Conservation (phyloP, 2,329 filamentous ascomycete genomes). For the Sporothrix curviconia region DNA sequence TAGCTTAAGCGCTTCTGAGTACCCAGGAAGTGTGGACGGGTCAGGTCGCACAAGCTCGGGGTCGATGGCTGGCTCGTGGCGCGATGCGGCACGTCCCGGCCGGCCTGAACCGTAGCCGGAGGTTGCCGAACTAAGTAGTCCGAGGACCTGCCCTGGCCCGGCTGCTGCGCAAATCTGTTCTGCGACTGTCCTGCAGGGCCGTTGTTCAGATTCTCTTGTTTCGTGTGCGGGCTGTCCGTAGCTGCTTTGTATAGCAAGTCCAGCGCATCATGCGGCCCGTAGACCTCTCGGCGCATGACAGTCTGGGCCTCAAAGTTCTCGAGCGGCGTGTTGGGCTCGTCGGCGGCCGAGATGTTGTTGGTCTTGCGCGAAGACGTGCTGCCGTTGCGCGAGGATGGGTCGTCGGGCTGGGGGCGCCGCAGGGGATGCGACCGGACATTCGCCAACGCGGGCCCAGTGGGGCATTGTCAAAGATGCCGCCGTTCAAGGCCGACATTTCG, state of each 20-base stretch:
- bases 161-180: not conserved
- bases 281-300: constrained; percentile 66
- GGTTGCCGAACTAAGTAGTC: not conserved
- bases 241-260: constrained; percentile 87
- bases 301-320: constrained; percentile 60
- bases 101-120: constrained; percentile 19
- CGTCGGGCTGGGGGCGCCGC: constrained; percentile 45
- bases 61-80: constrained; percentile 37
- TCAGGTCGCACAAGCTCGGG: constrained; percentile 39
- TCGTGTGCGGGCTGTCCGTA: constrained; percentile 40
- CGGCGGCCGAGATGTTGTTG: constrained; percentile 32
- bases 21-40: constrained; percentile 45
- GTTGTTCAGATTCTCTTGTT: constrained; percentile 1
- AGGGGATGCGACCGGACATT: constrained; percentile 61
- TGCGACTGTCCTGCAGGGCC: not conserved
- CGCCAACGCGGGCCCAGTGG: constrained; percentile 62
- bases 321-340: constrained; percentile 53
- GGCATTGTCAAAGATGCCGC: constrained; percentile 42
- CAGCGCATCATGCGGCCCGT: constrained; percentile 86
- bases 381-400: constrained; percentile 28
- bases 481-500: constrained; percentile 33
- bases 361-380: constrained; percentile 26
- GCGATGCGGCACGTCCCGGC: constrained; percentile 17
- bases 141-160: not conserved
- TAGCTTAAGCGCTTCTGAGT: constrained; percentile 68